phyloP scores from a whole-genome alignment of 2,329 filamentous ascomycete genomes.

The Graphilbum fragrans region DNA sequence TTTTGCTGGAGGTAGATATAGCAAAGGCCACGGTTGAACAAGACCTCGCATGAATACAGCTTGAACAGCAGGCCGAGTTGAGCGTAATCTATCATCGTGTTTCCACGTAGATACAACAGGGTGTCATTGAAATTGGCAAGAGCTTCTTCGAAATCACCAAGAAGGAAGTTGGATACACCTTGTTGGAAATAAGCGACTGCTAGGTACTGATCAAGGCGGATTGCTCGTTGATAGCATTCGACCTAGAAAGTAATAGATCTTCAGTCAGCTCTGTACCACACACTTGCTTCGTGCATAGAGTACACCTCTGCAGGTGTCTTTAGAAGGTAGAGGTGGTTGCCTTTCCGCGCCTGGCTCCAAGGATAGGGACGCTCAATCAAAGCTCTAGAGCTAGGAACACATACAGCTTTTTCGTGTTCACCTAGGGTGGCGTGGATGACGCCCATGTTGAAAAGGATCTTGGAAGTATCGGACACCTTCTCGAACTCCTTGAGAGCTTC shows the following conservation, averaged over 20 bases:
- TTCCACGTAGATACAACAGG: conserved; percentile 82
- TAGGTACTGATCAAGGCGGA: conserved; percentile 84
- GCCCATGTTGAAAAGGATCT: conserved; percentile 96
- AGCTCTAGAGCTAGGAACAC: conserved; percentile 22
- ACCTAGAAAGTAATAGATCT: conserved; percentile 43
- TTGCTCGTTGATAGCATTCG: conserved; percentile 85
- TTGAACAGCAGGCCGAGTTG: conserved; percentile 93
- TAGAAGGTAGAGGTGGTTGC: too few species aligned
- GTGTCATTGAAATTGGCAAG: conserved; percentile 98
- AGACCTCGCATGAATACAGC: conserved; percentile 89
- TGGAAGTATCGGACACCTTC: conserved; percentile 84
- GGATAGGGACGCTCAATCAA: neutral
- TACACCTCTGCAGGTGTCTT: too few species aligned
- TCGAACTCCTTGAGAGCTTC: conserved; percentile 75
- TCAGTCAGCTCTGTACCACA: neutral
- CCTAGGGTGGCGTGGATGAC: conserved; percentile 95
- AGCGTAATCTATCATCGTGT: conserved; percentile 96
- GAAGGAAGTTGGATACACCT: conserved; percentile 92
- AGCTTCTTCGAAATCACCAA: conserved; percentile 95
- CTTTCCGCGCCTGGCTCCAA: too few species aligned
- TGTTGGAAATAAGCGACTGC: conserved; percentile 98
- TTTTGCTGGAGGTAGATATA: conserved; percentile 95
- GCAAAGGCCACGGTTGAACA: conserved; percentile 94
- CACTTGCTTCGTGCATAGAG: too few species aligned
- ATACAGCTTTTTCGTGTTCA: conserved; percentile 88